Base-by-base conservation (phyloP, 768 basidiomycete species). In the Boletus sp. region DNA sequence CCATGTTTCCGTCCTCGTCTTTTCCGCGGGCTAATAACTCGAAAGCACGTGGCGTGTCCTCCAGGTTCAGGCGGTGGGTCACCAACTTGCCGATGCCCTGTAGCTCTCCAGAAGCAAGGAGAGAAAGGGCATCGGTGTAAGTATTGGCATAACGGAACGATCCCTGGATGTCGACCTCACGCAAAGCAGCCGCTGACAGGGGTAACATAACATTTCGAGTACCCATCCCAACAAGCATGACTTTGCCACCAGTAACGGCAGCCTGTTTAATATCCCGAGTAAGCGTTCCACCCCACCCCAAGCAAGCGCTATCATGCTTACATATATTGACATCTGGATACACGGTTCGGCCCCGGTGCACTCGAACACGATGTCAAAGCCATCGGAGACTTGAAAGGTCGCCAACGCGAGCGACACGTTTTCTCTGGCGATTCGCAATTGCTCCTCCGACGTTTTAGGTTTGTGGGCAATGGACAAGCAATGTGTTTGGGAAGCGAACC, bases 181-280 rank as follows among this genome's bases (percentile, higher is more conserved):
- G 85, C 53, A 86, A 71, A 15, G 91, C 87, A 38, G 93, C 90
- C 29, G 81, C 79, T 40, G 88, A 87, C 53, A 94, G 79, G n/a
- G 96, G 96, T 50, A 97, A 77, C 58, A 80, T 77, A 53, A 87
- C 82, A 63, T 86, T 88, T 54, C 87, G 82, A 15, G 92, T 83
- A 61, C 96, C 96, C 96, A 98, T 98, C 21, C 96, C 96, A 59
- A 98, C 84, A 64, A 93, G 88, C 79, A 93, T 86, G 52, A 97
- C 91, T 67, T 88, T 92, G 47, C 92, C 91, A 47, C 94, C 95
- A 17, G 89, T 77, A 48, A 80, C 77, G 15, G 94, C 92, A 63
- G 86, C 83, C 92, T 93, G 69, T 50, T 53, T 33, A 49, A 50
- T 30, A 47, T 35, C n/a, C 30, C 44, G 35, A 53, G 44, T 67